Base-by-base conservation (phyloP, 2,329 filamentous ascomycete genomes). In the Fusarium poae region DNA sequence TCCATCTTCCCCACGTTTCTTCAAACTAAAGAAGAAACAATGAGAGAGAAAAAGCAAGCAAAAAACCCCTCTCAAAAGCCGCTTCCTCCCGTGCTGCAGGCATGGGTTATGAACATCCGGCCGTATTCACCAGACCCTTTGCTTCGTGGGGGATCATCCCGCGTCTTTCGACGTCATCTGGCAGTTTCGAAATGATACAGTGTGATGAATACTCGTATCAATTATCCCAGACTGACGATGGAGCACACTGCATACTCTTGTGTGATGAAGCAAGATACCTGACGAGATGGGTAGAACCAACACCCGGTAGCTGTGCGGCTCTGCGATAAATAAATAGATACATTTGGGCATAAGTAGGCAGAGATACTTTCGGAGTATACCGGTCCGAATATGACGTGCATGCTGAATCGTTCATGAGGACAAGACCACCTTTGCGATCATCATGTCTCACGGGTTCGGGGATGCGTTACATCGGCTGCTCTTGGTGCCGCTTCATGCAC, bases 71-170 rank as follows among this genome's bases (percentile, higher is more conserved):
- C 45, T 39, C 29, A 32, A 62, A 12, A 51, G 53, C 63, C 62
- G 61, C 45, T 48, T 44, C 45, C 52, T 65, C 40, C 62, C 62
- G 60, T 42, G 44, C 27, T 39, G n/a, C 35, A 39, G 6, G 34
- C 34, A 35, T 35, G 40, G 40, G 40, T 25, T 25, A 27, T 64
- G 27, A 11, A 23, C 20, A 23, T 40, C 37, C 37, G 20, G 12
- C 5, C 40, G 21, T 43, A 39, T 37, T 50, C 37, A 56, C 34
- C 56, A 37, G 50, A 35, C 50, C 56, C 16, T 60, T 46, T 46
- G n/a, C 48, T 39, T 27, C 48, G 63, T 66, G 63, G 63, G 63
- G 42, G 63, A 40, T 62, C 63, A 52, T 39, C 63, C 62, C 48
- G 34, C 25, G 30, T 45, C 30, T 20, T 29, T 4, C 49, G 20